A percentile compares a stretch with the other conserved stretches of the same genome.
These are phyloP conservation scores for Plasmodium berghei DNA, from an alignment of 169 alveolate genomes.

Conservation along the genomic window DNA sequence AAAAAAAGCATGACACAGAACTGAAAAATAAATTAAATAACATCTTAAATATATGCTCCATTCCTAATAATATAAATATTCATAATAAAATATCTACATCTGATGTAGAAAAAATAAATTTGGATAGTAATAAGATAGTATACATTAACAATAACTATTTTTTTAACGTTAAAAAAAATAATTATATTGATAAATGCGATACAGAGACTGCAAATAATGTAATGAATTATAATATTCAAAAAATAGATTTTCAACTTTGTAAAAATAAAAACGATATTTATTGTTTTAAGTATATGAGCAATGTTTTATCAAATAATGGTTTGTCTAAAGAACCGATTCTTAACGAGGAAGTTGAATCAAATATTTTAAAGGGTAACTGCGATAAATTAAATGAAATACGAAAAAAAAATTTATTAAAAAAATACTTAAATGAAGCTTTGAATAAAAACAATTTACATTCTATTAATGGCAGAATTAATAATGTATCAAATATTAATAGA, in stretches of 20 bases:
- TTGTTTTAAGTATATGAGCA: slow-evolving; percentile 66
- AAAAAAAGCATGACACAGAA: slow-evolving; percentile 16
- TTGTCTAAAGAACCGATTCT: slow-evolving; percentile 54
- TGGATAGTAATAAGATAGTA: slow-evolving; percentile 39
- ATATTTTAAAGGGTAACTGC: slow-evolving; percentile 37
- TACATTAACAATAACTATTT: slow-evolving; percentile 65
- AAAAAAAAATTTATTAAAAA: slow-evolving; percentile 56
- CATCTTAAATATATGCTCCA: slow-evolving; percentile 40
- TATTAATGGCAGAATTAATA: slow-evolving; percentile 11
- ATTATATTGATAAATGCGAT: slow-evolving; percentile 20
- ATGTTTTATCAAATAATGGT: slow-evolving; percentile 52
- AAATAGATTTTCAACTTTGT: slow-evolving; percentile 45
- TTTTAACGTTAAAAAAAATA: slow-evolving; percentile 52
- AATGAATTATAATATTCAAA: slow-evolving; percentile 53
- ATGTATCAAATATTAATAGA: slow-evolving; percentile 12
- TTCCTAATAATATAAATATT: slow-evolving; percentile 62
- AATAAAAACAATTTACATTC: slow-evolving; percentile 21
- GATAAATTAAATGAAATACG: slow-evolving; percentile 46
- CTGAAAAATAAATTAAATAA: slow-evolving; percentile 41
- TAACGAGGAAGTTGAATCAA: slow-evolving; percentile 33
- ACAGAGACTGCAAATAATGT: slow-evolving; percentile 22
- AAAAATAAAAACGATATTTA: slow-evolving; percentile 51
- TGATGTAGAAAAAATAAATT: slow-evolving; percentile 43
- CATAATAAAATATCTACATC: slow-evolving; percentile 66
- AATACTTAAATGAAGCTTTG: slow-evolving; percentile 47